phyloP scores from a whole-genome alignment of 2,329 filamentous ascomycete species.

The Thielaviopsis punctulata region DNA sequence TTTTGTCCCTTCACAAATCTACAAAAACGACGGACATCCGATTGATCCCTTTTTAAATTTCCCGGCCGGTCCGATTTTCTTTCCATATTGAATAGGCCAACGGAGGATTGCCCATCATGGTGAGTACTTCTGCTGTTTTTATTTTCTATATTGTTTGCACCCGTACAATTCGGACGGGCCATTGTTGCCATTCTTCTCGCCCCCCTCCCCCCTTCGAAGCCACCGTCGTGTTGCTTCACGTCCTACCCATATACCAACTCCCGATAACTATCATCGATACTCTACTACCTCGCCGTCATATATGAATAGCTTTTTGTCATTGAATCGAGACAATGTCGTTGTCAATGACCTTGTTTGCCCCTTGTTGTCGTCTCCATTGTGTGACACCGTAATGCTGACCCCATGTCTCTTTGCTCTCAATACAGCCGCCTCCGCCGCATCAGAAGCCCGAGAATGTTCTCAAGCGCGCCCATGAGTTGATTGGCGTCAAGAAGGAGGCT shows the following conservation, averaged over 20 bases:
- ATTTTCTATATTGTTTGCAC: not conserved
- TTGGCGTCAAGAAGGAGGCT: constrained; percentile 84
- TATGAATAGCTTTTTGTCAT: not conserved
- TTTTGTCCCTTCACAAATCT: not conserved
- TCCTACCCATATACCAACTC: not conserved
- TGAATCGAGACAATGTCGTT: not conserved
- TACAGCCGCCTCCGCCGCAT: constrained; percentile 81
- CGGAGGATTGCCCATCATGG: constrained; percentile 18
- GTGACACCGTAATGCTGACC: not conserved
- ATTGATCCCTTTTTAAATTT: not conserved
- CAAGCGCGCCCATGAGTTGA: constrained; percentile 96
- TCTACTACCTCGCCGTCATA: not conserved
- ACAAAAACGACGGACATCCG: constrained; percentile 4
- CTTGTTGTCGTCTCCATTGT: not conserved
- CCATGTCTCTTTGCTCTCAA: constrained; percentile 7
- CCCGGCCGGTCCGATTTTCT: constrained; percentile 8
- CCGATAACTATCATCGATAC: not conserved
- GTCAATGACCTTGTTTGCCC: not conserved
- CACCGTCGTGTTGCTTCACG: not conserved
- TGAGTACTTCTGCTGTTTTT: constrained; percentile 12
- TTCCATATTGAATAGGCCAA: constrained; percentile 5
- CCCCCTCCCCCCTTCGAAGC: not conserved
- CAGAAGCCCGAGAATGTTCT: constrained; percentile 98
- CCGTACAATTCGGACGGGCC: too few species aligned
- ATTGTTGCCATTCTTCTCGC: not conserved